Percentiles rank a stretch among this genome's conserved stretches.
Conservation (phyloP, 2,329 filamentous ascomycete species). For the Leptoxyphium fumago region DNA sequence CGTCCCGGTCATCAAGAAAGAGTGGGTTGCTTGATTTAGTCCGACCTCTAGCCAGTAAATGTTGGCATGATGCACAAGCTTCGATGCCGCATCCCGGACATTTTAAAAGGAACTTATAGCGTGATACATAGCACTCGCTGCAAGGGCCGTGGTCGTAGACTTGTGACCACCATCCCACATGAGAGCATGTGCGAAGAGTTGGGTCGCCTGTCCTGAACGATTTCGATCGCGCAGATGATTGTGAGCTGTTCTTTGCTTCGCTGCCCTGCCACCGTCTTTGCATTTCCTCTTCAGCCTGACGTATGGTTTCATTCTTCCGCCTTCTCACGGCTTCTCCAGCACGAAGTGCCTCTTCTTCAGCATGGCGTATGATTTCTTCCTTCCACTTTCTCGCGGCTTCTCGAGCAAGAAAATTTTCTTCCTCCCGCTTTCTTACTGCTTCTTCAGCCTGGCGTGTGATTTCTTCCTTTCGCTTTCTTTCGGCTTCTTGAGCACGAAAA, state of each 20-base stretch:
- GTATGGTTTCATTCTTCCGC: no score
- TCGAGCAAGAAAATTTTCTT: not conserved
- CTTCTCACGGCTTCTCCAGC: no score
- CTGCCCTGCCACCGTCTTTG: no score
- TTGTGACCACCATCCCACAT: not conserved
- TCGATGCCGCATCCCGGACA: not conserved
- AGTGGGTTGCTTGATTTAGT: no score
- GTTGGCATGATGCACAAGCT: not conserved
- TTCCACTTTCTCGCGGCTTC: not conserved
- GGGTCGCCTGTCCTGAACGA: not conserved
- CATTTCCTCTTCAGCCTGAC: no score
- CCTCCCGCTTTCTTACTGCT: not conserved
- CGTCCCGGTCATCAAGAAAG: no score
- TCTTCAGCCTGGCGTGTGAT: no score
- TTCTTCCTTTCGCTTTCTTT: not conserved
- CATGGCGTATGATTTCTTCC: not conserved
- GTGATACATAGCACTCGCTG: not conserved
- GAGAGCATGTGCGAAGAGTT: not conserved
- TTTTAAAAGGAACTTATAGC: not conserved
- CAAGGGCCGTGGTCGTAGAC: not conserved
- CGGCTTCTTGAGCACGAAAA: not conserved
- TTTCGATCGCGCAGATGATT: no score
- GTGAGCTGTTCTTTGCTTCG: no score
- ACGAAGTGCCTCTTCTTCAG: no score
- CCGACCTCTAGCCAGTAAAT: no score